phyloP scores from a whole-genome alignment of 768 basidiomycete species.

The Porphyrellus cyaneotinctus region DNA sequence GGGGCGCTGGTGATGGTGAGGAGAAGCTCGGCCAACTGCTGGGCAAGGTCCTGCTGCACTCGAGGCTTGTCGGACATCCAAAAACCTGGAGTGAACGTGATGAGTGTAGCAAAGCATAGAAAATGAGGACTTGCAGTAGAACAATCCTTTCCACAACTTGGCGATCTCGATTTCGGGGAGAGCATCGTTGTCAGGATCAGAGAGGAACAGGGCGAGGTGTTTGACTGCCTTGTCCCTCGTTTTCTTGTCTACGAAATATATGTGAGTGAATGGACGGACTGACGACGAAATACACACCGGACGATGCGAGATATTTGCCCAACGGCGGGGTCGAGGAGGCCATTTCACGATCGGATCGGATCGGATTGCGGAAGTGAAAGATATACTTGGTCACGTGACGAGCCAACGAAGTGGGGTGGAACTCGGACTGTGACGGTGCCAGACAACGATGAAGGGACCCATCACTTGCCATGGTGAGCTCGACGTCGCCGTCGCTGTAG shows the following conservation, averaged over 20 bases:
- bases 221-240: slow-evolving; percentile 89
- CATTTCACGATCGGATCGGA: slow-evolving; percentile 29
- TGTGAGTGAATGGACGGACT: not conserved
- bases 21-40: slow-evolving; percentile 78
- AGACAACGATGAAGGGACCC: slow-evolving; percentile 58
- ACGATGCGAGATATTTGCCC: slow-evolving; percentile 89
- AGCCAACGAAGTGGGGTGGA: not conserved
- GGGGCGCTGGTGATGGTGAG: slow-evolving; percentile 57
- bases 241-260: slow-evolving; percentile 64
- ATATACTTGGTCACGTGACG: slow-evolving; percentile 5
- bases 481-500: not conserved
- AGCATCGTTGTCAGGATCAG: slow-evolving; percentile 52
- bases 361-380: slow-evolving; percentile 14
- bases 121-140: slow-evolving; percentile 67
- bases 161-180: slow-evolving; percentile 75
- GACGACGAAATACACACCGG: slow-evolving; percentile 49
- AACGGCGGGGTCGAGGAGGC: slow-evolving; percentile 51
- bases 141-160: slow-evolving; percentile 96
- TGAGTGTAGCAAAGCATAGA: not conserved
- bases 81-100: slow-evolving; percentile 57
- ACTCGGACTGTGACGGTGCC: not conserved
- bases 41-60: slow-evolving; percentile 88
- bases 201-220: slow-evolving; percentile 74
- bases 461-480: slow-evolving; percentile 86
- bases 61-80: slow-evolving; percentile 99